These are phyloP conservation scores for Diaporthe amygdali DNA, from an alignment of 2,329 filamentous ascomycete species.

Conservation along the genomic window DNA sequence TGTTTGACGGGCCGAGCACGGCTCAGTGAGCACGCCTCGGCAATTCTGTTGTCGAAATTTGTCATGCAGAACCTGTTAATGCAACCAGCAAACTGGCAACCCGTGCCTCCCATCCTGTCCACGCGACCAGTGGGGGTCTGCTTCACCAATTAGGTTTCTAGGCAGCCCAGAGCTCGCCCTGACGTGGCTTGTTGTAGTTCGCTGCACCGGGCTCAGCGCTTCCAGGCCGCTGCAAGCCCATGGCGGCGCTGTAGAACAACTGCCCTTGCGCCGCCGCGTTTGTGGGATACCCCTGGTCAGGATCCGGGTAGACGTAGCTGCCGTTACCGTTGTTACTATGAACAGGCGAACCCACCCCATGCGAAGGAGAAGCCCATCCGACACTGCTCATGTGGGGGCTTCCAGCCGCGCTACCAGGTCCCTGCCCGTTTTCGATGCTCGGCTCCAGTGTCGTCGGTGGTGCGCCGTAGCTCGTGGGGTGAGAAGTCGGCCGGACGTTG, in stretches of 20 bases:
- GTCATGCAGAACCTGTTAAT: not conserved
- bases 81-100: not conserved
- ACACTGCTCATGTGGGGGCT: slow-evolving; percentile 85
- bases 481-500: slow-evolving; percentile 76
- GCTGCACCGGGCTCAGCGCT: slow-evolving; percentile 71
- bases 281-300: slow-evolving; percentile 69
- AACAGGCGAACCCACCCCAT: slow-evolving; percentile 70
- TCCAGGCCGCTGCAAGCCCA: slow-evolving; percentile 70
- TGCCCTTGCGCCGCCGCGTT: slow-evolving; percentile 61
- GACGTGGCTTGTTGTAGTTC: slow-evolving; percentile 65
- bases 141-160: not conserved
- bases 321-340: slow-evolving; percentile 62
- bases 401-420: slow-evolving; percentile 71
- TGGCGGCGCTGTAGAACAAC: slow-evolving; percentile 69
- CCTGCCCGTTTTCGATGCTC: slow-evolving; percentile 77
- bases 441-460: slow-evolving; percentile 81
- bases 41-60: not conserved
- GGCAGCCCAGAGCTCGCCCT: slow-evolving; percentile 57
- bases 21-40: not conserved
- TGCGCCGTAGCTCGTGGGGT: slow-evolving; percentile 82
- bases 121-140: not conserved
- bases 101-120: not conserved
- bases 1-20: slow-evolving; percentile 3
- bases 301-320: slow-evolving; percentile 79
- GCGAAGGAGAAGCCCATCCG: slow-evolving; percentile 86